A percentile compares a stretch with the other conserved stretches of the same genome.
Evolutionary conservation across 768 basidiomycete species (phyloP).

Genomic region (Saitozyma podzolica): DNA sequence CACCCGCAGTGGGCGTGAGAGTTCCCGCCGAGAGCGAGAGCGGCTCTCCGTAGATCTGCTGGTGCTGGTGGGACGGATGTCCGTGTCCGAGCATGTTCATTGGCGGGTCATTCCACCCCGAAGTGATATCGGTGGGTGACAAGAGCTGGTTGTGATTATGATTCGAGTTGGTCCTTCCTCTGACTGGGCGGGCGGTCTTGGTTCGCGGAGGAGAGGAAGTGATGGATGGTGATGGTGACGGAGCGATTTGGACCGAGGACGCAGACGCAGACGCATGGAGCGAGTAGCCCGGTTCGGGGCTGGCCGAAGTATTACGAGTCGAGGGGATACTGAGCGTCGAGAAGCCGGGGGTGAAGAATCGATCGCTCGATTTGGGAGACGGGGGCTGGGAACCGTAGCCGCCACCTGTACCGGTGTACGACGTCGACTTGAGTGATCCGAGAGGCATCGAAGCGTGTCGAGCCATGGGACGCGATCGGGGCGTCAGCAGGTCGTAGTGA

Average conservation of each 20-base stretch:
- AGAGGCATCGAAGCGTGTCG: neutral
- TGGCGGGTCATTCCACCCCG: constrained; percentile 50
- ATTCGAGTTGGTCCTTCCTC: no score
- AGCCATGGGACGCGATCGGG: no score
- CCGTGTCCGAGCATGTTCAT: constrained; percentile 5
- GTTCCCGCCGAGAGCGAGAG: no score
- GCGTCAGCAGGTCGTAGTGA: no score
- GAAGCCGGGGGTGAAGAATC: constrained; percentile 24
- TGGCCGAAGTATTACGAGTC: neutral
- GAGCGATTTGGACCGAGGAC: constrained; percentile 6
- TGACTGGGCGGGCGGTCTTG: neutral
- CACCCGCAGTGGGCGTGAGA: constrained; percentile 9
- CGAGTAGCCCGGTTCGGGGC: constrained; percentile 2
- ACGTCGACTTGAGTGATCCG: constrained; percentile 3
- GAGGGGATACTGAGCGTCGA: neutral
- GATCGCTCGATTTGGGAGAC: constrained; percentile 14
- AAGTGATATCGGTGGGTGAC: neutral
- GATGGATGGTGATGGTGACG: neutral
- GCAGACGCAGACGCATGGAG: neutral
- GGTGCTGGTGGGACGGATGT: neutral
- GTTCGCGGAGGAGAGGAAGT: constrained; percentile 1
- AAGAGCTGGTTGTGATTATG: no score
- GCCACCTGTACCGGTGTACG: constrained; percentile 7
- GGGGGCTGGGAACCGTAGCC: constrained; percentile 15
- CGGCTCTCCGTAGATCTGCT: no score